Conservation (phyloP, 2,329 filamentous ascomycete genomes). For the Septoria linicola region DNA sequence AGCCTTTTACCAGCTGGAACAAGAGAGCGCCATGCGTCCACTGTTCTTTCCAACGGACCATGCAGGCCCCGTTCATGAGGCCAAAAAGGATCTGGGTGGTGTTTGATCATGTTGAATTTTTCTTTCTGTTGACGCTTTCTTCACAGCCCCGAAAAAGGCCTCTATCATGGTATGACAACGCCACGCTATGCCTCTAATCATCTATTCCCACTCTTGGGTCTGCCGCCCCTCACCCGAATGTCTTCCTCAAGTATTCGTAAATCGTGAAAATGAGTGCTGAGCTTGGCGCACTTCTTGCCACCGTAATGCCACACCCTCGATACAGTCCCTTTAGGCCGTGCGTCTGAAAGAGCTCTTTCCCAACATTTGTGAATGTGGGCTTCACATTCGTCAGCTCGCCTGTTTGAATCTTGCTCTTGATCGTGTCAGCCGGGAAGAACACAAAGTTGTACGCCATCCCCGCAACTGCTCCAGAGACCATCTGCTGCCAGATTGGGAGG, state of each 20-base stretch:
- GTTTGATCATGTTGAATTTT: no score
- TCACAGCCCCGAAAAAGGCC: no score
- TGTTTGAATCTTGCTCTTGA: constrained; percentile 97
- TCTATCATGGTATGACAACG: not conserved
- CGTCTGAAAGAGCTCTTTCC: constrained; percentile 72
- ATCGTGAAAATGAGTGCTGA: constrained; percentile 98
- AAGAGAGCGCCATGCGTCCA: no score
- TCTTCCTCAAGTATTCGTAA: constrained; percentile 78
- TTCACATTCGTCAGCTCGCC: constrained; percentile 54
- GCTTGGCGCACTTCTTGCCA: constrained; percentile 81
- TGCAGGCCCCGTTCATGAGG: no score
- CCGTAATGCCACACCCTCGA: constrained; percentile 91
- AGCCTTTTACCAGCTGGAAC: no score
- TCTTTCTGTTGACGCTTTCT: no score
- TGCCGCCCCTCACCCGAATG: constrained; percentile 47
- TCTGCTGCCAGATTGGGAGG: constrained; percentile 81
- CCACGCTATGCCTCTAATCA: constrained; percentile 9
- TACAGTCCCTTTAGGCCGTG: constrained; percentile 84
- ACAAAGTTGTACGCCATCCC: constrained; percentile 95
- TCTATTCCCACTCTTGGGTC: not conserved
- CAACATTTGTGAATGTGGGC: constrained; percentile 71
- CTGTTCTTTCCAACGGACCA: no score
- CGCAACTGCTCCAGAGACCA: constrained; percentile 79
- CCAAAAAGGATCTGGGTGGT: no score
- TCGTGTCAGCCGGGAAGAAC: constrained; percentile 95